Conservation (phyloP, 1,139 yeast genomes). For the Saccharomyces hybrid region DNA sequence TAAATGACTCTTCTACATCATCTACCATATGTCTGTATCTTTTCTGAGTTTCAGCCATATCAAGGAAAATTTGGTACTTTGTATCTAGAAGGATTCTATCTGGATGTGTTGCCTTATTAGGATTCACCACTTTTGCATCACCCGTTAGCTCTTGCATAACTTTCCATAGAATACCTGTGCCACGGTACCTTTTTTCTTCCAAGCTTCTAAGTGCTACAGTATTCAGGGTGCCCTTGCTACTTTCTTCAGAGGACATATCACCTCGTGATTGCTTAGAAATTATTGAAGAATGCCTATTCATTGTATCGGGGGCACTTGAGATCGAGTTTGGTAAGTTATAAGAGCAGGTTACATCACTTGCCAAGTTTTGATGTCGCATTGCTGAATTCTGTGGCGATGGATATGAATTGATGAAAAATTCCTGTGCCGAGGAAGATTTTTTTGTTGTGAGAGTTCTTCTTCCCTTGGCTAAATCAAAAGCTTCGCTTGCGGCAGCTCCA, state of each 20-base stretch:
- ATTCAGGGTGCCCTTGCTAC: not conserved
- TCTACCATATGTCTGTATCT: conserved; percentile 67
- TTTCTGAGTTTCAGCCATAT: conserved; percentile 76
- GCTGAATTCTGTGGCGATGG: not conserved
- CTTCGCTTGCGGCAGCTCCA: conserved; percentile 71
- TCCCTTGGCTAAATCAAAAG: conserved; percentile 11
- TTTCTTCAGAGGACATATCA: not conserved
- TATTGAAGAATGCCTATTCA: not conserved
- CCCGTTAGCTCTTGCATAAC: conserved; percentile 82
- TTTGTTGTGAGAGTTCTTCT: conserved; percentile 4
- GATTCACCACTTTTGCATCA: conserved; percentile 70
- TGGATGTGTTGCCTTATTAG: conserved; percentile 48
- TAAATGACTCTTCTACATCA: conserved; percentile 19
- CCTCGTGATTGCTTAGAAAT: not conserved
- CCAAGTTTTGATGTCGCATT: not conserved
- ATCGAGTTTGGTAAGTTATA: not conserved
- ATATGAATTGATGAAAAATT: not conserved
- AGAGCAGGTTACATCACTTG: not conserved
- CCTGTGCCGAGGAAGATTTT: not conserved
- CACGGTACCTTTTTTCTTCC: conserved; percentile 38
- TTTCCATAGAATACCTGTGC: conserved; percentile 50
- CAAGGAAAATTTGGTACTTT: conserved; percentile 78
- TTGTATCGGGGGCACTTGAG: not conserved
- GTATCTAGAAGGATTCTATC: conserved; percentile 66
- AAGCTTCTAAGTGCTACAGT: not conserved